Evolutionary conservation across 352 stramenopile genomes (phyloP).

Genomic region (Globisporangium abappressorium): DNA sequence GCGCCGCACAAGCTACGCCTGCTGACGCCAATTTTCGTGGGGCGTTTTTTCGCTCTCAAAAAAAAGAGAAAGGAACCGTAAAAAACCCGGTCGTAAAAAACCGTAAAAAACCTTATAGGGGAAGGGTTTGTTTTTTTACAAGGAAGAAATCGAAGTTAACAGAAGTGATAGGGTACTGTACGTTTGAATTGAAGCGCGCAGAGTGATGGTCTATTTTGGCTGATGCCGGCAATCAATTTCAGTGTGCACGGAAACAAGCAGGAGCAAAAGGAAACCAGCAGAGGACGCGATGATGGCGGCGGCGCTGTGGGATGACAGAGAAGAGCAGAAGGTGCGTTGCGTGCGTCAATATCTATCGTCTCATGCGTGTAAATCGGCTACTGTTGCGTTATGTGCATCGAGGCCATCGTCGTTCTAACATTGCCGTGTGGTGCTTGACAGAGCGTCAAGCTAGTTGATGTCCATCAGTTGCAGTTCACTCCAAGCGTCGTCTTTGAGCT

Average conservation of each 20-base stretch:
- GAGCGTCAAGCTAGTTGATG: not conserved
- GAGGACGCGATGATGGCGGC: not conserved
- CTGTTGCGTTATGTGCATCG: not conserved
- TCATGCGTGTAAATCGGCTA: not conserved
- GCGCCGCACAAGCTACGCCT: no score
- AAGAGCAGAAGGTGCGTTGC: not conserved
- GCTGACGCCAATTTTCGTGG: no score
- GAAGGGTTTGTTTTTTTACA: not conserved
- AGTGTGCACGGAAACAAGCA: not conserved
- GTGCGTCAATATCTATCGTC: no score
- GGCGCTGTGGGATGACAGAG: not conserved
- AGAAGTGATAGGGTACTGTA: not conserved
- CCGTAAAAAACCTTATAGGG: not conserved
- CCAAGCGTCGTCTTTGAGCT: slow-evolving; percentile 11
- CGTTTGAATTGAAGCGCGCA: not conserved
- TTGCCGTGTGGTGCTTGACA: not conserved
- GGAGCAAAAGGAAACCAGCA: slow-evolving; percentile 3
- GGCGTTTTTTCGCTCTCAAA: no score
- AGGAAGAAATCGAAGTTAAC: not conserved
- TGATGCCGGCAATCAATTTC: not conserved
- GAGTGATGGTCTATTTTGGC: not conserved
- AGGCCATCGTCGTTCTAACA: not conserved
- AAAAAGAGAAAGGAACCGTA: not conserved
- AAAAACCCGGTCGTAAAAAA: not conserved
- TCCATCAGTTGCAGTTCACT: slow-evolving; percentile 10